Evolutionary conservation across 768 basidiomycete genomes (phyloP).

Genomic region (Candolleomyces aberdarensis): DNA sequence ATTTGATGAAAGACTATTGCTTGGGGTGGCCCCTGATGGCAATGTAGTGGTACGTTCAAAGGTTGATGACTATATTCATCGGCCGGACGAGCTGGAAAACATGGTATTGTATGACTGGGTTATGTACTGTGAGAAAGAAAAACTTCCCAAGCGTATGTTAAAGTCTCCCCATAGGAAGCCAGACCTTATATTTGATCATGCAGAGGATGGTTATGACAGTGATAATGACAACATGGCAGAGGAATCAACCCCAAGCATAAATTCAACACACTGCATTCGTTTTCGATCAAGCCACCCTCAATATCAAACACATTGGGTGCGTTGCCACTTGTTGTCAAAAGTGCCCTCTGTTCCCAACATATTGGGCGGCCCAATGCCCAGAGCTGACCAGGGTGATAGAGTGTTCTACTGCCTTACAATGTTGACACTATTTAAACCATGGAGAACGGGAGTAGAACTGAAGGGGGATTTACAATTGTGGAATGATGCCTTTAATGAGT

Average conservation of each 20-base stretch:
- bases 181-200: background rate
- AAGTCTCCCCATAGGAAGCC: too few species aligned
- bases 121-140: background rate
- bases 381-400: background rate
- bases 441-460: background rate
- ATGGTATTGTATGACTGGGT: background rate
- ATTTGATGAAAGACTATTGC: too few species aligned
- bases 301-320: background rate
- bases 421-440: background rate
- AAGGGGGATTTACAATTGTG: background rate
- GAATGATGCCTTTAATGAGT: background rate
- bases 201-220: background rate
- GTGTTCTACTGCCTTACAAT: background rate
- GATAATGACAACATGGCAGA: too few species aligned
- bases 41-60: background rate
- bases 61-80: background rate
- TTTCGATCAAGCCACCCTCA: background rate
- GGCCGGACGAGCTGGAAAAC: background rate
- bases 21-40: background rate
- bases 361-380: background rate
- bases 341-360: background rate
- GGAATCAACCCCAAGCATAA: too few species aligned
- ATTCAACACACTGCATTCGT: background rate
- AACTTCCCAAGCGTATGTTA: background rate
- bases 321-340: background rate